Base-by-base conservation (phyloP, 2,329 filamentous ascomycete genomes). In the Aspergillus japonicus region DNA sequence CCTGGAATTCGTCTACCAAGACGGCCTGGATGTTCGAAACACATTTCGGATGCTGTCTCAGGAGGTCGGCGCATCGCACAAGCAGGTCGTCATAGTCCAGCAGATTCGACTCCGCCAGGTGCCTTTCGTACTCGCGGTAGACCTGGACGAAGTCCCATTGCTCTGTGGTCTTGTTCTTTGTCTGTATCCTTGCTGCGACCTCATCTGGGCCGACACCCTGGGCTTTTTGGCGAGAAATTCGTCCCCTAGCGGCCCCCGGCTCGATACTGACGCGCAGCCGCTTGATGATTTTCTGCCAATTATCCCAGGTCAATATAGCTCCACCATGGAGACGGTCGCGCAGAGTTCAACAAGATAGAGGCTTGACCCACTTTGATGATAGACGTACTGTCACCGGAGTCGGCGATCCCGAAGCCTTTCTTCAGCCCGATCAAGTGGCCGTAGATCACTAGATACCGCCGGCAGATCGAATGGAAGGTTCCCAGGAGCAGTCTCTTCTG, bases 1-100 rank as follows among this genome's bases (percentile, higher is more conserved):
- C 94, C 76, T 99, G 94, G 64, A 97, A 99, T 72, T 99, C 94
- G 72, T 99, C 94, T 63, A 99, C 96, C 50, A 99, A 82, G 6
- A 98, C 92, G 0, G 91, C 87, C 74, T 97, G 88, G 19, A 99
- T 87, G 67, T 96, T 97, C 14, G 88, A 88, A 3, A 97, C 93
- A 69, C 93, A 97, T 14, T 85, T 81, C 0, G 93, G 91, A 65
- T 90, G 85, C 21, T 82, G 80, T 60, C 83, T 84, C 21, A 99
- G 82, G 11, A 99, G 82, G 60, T 96, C 87, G 8, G 90, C 89
- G 65, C 93, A 96, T 66, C 87, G 86, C 14, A 96, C 82, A 5
- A 99, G 83, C 23, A 99, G 82, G 72, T 99, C 95, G 68, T 99
- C 95, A 68, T 96, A 99, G 75, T 99, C 94, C 4, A 99, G 83